Conservation (phyloP, 2,329 filamentous ascomycete species). For the Ophiostoma novo-ulmi region DNA sequence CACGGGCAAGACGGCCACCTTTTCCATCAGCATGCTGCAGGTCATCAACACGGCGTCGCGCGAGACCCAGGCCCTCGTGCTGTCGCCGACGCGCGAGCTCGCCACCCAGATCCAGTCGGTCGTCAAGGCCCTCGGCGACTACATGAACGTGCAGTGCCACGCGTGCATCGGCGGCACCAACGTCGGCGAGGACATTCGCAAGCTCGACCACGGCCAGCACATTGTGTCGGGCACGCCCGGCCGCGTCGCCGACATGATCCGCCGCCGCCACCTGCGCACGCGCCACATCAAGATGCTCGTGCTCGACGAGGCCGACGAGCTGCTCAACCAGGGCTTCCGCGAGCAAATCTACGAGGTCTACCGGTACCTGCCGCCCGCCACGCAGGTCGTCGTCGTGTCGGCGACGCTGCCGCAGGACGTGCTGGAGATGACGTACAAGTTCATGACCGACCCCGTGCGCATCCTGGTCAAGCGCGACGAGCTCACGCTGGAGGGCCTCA, state of each 20-base stretch:
- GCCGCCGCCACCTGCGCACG: constrained; percentile 52
- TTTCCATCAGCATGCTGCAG: constrained; percentile 93
- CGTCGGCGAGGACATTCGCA: constrained; percentile 94
- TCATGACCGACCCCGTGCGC: constrained; percentile 97
- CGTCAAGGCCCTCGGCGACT: constrained; percentile 98
- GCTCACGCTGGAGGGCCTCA: constrained; percentile 91
- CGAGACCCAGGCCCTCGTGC: constrained; percentile 88
- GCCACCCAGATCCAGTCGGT: constrained; percentile 98
- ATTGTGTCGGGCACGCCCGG: constrained; percentile 98
- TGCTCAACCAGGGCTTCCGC: constrained; percentile 87
- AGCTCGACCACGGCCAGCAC: constrained; percentile 95
- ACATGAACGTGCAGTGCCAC: constrained; percentile 99
- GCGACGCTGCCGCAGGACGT: constrained; percentile 97
- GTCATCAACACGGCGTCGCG: constrained; percentile 90
- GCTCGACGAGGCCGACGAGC: constrained; percentile 57
- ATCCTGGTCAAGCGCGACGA: constrained; percentile 99
- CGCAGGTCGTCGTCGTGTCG: constrained; percentile 96
- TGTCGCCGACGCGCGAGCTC: constrained; percentile 92
- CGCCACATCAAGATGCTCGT: constrained; percentile 62
- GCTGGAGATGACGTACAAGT: constrained; percentile 98
- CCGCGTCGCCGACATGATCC: constrained; percentile 68
- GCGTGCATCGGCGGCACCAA: constrained; percentile 98
- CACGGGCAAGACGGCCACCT: constrained; percentile 94
- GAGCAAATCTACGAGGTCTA: constrained; percentile 99
- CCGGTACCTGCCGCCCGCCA: constrained; percentile 90